These are phyloP conservation scores for Orbilia javanica DNA, from an alignment of 2,329 filamentous ascomycete species.

Conservation along the genomic window DNA sequence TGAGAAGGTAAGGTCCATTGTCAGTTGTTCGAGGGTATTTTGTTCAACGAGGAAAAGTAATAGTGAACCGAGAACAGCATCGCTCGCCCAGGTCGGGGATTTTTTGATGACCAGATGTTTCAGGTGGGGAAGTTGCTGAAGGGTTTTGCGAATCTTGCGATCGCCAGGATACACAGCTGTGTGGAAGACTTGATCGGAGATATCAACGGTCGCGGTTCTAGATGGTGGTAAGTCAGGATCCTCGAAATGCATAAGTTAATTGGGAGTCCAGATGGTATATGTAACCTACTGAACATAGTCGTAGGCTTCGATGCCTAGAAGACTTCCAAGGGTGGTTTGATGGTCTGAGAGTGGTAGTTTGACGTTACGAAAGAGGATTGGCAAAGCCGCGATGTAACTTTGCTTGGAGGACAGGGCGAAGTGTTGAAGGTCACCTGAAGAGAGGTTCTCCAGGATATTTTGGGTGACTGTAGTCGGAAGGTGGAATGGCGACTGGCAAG, in stretches of 20 bases:
- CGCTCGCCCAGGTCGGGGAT: slow-evolving; percentile 20
- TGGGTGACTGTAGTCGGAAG: slow-evolving; percentile 8
- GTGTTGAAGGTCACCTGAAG: neutral
- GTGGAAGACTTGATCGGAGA: slow-evolving; percentile 30
- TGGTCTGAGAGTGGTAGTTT: slow-evolving; percentile 10
- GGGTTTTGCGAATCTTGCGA: slow-evolving; percentile 17
- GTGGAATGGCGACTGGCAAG: neutral
- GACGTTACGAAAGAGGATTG: slow-evolving; percentile 15
- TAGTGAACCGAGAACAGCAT: slow-evolving; percentile 36
- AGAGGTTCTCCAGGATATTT: slow-evolving; percentile 25
- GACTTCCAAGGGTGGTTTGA: neutral
- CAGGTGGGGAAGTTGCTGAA: slow-evolving; percentile 18
- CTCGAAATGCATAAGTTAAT: neutral
- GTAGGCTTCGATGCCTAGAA: neutral
- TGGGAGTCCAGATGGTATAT: neutral
- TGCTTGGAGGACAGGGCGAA: slow-evolving; percentile 33
- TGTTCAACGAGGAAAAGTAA: slow-evolving; percentile 42
- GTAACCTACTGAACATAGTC: slow-evolving; percentile 21
- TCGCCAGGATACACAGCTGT: slow-evolving; percentile 28
- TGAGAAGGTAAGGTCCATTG: slow-evolving; percentile 28
- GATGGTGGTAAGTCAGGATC: neutral
- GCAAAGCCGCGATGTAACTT: slow-evolving; percentile 21
- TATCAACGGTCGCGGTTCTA: slow-evolving; percentile 33
- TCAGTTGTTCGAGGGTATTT: slow-evolving; percentile 27
- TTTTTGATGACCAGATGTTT: slow-evolving; percentile 30